These are phyloP conservation scores for Globisporangium sylvaticum DNA, from an alignment of 352 stramenopile species.

Conservation along the genomic window DNA sequence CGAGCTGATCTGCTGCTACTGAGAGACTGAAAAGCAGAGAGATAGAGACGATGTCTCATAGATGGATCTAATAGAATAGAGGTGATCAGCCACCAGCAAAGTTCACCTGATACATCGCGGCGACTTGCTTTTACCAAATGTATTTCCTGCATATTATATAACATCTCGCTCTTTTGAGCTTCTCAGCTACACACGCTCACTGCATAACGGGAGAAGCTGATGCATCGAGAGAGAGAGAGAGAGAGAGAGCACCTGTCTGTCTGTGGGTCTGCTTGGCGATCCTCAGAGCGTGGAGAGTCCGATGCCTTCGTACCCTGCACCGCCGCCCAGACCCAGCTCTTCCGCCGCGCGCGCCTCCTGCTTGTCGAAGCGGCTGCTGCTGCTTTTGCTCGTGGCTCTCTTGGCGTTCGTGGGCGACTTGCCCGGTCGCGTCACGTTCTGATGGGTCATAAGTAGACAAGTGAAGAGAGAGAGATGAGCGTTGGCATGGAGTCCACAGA, in stretches of 20 bases:
- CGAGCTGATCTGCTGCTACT: slow-evolving; percentile 2
- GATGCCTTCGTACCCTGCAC: slow-evolving; percentile 53
- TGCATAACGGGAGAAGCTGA: no score
- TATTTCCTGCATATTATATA: slow-evolving; percentile 2
- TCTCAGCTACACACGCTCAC: background rate
- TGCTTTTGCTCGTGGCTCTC: slow-evolving; percentile 25
- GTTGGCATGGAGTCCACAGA: slow-evolving; percentile 8
- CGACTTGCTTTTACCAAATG: background rate
- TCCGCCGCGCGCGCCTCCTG: slow-evolving; percentile 51
- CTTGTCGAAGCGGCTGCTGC: slow-evolving; percentile 24
- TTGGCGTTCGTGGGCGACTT: slow-evolving; percentile 41
- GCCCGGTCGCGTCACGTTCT: slow-evolving; percentile 50
- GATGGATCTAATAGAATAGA: background rate
- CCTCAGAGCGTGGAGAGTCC: slow-evolving; percentile 59
- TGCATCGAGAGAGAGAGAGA: no score
- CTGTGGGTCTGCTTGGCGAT: background rate
- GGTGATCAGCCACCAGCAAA: background rate
- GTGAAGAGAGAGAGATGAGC: background rate
- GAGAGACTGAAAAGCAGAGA: background rate
- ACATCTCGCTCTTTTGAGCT: background rate
- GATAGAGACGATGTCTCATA: background rate
- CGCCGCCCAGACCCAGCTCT: slow-evolving; percentile 44
- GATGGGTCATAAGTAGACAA: background rate
- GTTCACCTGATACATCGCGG: background rate
- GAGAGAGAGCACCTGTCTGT: background rate